Conservation (phyloP, 2,329 filamentous ascomycete genomes). For the Fusarium sp. region DNA sequence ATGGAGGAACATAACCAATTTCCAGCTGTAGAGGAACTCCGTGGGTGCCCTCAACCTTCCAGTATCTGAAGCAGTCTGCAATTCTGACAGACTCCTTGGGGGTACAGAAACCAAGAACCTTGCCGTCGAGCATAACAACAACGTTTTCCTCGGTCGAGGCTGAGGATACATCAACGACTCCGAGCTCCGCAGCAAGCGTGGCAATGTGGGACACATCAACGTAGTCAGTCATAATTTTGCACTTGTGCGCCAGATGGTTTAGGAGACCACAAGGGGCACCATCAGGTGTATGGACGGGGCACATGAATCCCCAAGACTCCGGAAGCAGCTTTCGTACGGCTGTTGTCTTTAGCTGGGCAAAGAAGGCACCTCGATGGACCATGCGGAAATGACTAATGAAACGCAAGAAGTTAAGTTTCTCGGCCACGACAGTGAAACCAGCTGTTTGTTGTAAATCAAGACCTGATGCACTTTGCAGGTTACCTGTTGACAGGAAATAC, state of each 20-base stretch:
- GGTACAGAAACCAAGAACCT: conserved; percentile 89
- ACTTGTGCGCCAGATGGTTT: conserved; percentile 96
- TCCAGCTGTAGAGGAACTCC: conserved; percentile 86
- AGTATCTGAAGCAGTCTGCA: conserved; percentile 88
- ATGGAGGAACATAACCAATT: conserved; percentile 90
- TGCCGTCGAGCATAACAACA: conserved; percentile 90
- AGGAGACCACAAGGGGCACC: conserved; percentile 93
- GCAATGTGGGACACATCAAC: conserved; percentile 82
- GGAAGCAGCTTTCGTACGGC: conserved; percentile 95
- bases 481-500: conserved; percentile 97
- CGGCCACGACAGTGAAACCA: conserved; percentile 95
- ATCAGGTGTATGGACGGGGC: conserved; percentile 97
- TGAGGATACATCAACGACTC: conserved; percentile 80
- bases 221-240: conserved; percentile 83
- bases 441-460: conserved; percentile 95
- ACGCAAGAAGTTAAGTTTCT: conserved; percentile 98
- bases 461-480: conserved; percentile 89
- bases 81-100: conserved; percentile 86
- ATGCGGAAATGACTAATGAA: conserved; percentile 99
- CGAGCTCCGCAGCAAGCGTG: conserved; percentile 80
- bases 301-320: conserved; percentile 98
- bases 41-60: conserved; percentile 92
- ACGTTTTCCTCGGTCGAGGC: conserved; percentile 87
- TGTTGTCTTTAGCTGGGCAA: conserved; percentile 96
- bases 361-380: conserved; percentile 99